Base-by-base conservation (phyloP, 1,284 basidiomycete genomes). In the Puccinia brachypodii region DNA sequence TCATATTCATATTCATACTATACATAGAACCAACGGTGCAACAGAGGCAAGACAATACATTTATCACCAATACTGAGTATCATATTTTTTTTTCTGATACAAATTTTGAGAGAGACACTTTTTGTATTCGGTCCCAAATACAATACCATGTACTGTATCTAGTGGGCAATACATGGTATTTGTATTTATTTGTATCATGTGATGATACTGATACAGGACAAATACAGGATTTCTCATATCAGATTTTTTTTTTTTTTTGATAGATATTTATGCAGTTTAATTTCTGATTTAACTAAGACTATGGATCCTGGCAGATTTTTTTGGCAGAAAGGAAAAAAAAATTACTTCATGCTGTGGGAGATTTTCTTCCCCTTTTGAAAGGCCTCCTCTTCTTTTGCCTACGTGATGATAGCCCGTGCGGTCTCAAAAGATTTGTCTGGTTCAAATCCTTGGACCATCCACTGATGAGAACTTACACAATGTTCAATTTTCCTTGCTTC, bases 391-490 rank as follows among this genome's bases (percentile, higher is more conserved):
- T 31, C 28, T 11, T 16, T 64, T 14, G 60, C 33, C 28, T 4
- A 7, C 13, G 60, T 33, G 33, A 64, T 36, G 19, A 64, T 64
- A 19, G 16, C 14, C 28, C 31, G 60, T 28, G 60, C 60, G 6
- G 25, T 6, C 13, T 64, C 60, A 64, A 64, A 64, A 7, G 9
- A 31, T 4, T 28, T 28, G 31, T 64, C 60, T 64, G 60, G 60
- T 28, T 64, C 33, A 36, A 64, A 3, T 28, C 33, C 60, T 28
- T 64, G 60, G 19, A 64, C 60, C 9, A 64, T 16, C 60, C 60
- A 64, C 19, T 64, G 60, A 14, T 31, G 60, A n/a, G 60, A 64
- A 31, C 60, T 64, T 28, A 64, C 60, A 64, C 60, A 64, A 22
- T n/a, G 38, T 22, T 69, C 66, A n/a, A 44, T 69, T 2, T 36